phyloP scores from a whole-genome alignment of 305 asterid genomes.

The Fraxinus latifolia region DNA sequence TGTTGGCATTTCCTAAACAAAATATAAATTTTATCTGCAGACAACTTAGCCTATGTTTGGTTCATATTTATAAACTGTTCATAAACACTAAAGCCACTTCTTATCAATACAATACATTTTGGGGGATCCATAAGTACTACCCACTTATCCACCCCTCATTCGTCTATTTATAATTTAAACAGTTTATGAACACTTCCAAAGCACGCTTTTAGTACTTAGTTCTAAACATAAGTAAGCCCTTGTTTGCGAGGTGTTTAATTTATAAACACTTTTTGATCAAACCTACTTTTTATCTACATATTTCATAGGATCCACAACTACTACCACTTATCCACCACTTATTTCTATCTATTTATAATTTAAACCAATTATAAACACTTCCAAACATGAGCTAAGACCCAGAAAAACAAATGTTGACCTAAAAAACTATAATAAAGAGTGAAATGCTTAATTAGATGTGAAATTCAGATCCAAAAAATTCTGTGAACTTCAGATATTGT shows the following conservation, averaged over 20 bases:
- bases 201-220: background rate
- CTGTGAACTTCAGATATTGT: background rate
- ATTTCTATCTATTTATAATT: too few species aligned
- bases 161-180: background rate
- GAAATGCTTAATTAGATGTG: background rate
- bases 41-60: background rate
- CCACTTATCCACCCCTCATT: background rate
- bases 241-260: background rate
- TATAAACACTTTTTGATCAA: background rate
- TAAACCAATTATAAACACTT: background rate
- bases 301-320: background rate
- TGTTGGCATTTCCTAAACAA: background rate
- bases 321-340: background rate
- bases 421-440: background rate
- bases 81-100: background rate
- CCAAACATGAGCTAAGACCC: background rate
- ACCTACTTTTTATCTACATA: background rate
- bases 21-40: background rate
- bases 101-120: background rate
- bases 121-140: background rate
- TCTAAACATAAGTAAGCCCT: background rate
- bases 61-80: background rate
- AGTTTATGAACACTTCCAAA: background rate
- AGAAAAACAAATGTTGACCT: background rate
- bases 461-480: background rate